Evolutionary conservation across 805 yeast genomes (phyloP).

Genomic region (Lipomyces lipofer): DNA sequence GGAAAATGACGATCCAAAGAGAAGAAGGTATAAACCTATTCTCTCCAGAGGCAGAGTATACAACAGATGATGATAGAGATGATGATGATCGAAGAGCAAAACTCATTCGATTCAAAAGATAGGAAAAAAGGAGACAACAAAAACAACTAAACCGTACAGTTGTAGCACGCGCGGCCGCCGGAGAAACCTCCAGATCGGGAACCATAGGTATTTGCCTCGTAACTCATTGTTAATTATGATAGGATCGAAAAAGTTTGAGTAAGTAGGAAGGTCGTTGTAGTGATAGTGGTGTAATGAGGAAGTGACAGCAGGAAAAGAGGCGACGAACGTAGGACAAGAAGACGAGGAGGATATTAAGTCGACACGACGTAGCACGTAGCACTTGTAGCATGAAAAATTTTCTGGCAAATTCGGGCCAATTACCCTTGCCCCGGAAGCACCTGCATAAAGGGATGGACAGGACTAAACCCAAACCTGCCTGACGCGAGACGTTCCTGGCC

Average conservation of each 20-base stretch:
- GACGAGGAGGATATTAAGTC: background rate
- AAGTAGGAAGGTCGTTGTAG: background rate
- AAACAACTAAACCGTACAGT: conserved; percentile 26
- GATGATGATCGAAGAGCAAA: background rate
- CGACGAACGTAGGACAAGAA: background rate
- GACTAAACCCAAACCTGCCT: too few species aligned
- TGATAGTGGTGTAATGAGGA: background rate
- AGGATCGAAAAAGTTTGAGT: background rate
- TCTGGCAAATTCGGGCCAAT: too few species aligned
- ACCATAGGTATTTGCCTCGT: conserved; percentile 8
- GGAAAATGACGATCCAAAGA: background rate
- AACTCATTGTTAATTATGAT: conserved; percentile 7
- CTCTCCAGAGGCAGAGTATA: too few species aligned
- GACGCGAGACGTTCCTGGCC: too few species aligned
- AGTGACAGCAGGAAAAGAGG: background rate
- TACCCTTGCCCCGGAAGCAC: too few species aligned
- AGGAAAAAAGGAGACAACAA: background rate
- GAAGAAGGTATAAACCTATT: too few species aligned
- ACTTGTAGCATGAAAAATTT: too few species aligned
- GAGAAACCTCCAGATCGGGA: conserved; percentile 15
- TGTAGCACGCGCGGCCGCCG: conserved; percentile 31
- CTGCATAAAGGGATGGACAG: too few species aligned
- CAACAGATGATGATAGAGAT: background rate
- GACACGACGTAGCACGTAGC: too few species aligned
- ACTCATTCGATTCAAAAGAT: background rate